These are phyloP conservation scores for Xanthoparmelia taractica DNA, from an alignment of 495 filamentous ascomycete species.

Conservation along the genomic window DNA sequence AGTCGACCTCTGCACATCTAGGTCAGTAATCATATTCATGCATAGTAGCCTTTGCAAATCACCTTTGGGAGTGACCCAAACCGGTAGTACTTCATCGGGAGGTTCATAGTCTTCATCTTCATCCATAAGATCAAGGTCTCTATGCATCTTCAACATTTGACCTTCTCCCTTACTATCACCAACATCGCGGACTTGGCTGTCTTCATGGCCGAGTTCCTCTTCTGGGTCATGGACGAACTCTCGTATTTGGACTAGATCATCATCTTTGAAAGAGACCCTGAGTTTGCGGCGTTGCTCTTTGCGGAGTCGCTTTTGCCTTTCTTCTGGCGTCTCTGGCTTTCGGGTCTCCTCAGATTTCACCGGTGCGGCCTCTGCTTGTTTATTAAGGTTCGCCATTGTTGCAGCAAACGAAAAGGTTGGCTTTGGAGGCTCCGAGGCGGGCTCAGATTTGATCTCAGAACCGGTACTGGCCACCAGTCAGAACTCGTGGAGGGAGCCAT, in stretches of 20 bases:
- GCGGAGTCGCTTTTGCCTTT: slow-evolving; percentile 62
- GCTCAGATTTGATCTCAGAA: slow-evolving; percentile 36
- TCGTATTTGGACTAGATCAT: slow-evolving; percentile 61
- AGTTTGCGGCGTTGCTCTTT: slow-evolving; percentile 71
- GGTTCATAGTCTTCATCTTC: slow-evolving; percentile 58
- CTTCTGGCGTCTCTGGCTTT: slow-evolving; percentile 66
- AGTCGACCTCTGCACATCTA: slow-evolving; percentile 44
- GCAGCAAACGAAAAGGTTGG: slow-evolving; percentile 49
- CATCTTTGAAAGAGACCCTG: slow-evolving; percentile 65
- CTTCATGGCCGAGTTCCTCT: slow-evolving; percentile 65
- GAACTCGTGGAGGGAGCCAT: slow-evolving; percentile 11
- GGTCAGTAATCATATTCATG: slow-evolving; percentile 25
- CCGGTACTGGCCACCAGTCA: slow-evolving; percentile 28
- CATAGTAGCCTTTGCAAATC: slow-evolving; percentile 19
- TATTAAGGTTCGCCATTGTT: slow-evolving; percentile 58
- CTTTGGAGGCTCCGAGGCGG: slow-evolving; percentile 33
- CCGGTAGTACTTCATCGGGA: slow-evolving; percentile 39
- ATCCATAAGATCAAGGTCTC: slow-evolving; percentile 52
- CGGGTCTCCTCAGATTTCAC: slow-evolving; percentile 45
- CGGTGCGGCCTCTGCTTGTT: slow-evolving; percentile 52
- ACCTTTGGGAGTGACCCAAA: slow-evolving; percentile 41
- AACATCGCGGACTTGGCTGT: slow-evolving; percentile 57
- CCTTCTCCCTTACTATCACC: slow-evolving; percentile 70
- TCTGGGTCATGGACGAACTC: slow-evolving; percentile 74
- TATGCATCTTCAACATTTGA: slow-evolving; percentile 68